Percentiles rank a stretch among this genome's conserved stretches.
Evolutionary conservation across 768 basidiomycete species (phyloP).

Genomic region (Glaciozyma antarctica): DNA sequence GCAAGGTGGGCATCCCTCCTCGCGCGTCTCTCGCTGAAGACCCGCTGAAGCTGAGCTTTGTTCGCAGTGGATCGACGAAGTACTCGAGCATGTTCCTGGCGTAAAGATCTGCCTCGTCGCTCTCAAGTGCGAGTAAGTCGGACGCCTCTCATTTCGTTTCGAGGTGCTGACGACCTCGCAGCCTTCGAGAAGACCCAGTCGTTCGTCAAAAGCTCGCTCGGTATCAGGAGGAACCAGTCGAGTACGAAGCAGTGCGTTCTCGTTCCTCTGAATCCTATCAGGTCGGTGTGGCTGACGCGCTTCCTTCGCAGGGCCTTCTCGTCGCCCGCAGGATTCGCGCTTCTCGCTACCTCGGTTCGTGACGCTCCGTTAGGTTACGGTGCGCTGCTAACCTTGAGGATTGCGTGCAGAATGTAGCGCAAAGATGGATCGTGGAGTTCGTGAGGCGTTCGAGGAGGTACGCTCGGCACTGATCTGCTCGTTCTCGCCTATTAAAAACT

Average conservation of each 20-base stretch:
- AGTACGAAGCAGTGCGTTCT: conserved; percentile 61
- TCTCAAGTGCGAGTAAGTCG: conserved; percentile 66
- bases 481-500: neutral
- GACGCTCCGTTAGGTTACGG: neutral
- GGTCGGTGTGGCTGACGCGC: neutral
- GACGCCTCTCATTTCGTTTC: no score
- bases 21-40: neutral
- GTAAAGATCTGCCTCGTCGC: conserved; percentile 74
- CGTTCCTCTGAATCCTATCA: neutral
- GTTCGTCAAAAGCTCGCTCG: conserved; percentile 64
- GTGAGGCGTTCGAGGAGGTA: conserved; percentile 82
- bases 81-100: conserved; percentile 78
- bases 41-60: neutral
- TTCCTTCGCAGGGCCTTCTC: conserved; percentile 9
- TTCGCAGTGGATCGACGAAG: conserved; percentile 80
- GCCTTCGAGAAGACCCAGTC: conserved; percentile 66
- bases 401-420: conserved; percentile 74
- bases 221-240: conserved; percentile 60
- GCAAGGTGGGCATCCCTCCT: conserved; percentile 52
- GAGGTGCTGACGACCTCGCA: no score
- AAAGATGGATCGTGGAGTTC: conserved; percentile 89
- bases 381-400: neutral
- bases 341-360: conserved; percentile 65
- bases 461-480: conserved; percentile 1
- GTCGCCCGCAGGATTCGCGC: conserved; percentile 40